Percentiles rank a stretch among this genome's conserved stretches.
These are phyloP conservation scores for Tolypocladium album DNA, from an alignment of 2,329 filamentous ascomycete genomes.

Conservation along the genomic window DNA sequence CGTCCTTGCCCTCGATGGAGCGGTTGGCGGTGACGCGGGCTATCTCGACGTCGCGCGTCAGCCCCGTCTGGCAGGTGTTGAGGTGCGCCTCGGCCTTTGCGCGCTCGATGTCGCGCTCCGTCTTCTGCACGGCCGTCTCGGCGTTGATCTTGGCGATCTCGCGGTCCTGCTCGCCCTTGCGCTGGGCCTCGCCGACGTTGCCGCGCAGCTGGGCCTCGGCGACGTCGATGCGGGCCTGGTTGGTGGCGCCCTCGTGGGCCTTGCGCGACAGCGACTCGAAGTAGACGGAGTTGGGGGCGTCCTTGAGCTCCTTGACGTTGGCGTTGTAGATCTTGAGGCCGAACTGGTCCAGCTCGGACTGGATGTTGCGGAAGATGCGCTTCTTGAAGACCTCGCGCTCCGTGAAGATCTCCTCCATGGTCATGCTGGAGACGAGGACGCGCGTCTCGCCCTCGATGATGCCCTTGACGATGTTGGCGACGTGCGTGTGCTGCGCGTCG, in stretches of 20 bases:
- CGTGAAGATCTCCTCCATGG: constrained; percentile 85
- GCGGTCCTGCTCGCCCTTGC: constrained; percentile 70
- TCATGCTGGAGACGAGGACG: constrained; percentile 75
- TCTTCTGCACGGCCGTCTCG: constrained; percentile 75
- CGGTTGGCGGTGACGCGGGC: constrained; percentile 64
- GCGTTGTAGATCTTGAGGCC: constrained; percentile 62
- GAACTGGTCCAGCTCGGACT: constrained; percentile 70
- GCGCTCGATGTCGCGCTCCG: constrained; percentile 73
- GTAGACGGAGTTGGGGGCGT: constrained; percentile 72
- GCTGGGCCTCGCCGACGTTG: constrained; percentile 67
- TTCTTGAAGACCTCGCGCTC: constrained; percentile 68
- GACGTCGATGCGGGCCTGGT: constrained; percentile 62
- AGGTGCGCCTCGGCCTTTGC: constrained; percentile 68
- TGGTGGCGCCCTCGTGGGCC: constrained; percentile 74
- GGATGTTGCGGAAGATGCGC: constrained; percentile 64
- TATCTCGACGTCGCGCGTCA: constrained; percentile 65
- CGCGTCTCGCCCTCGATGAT: constrained; percentile 85
- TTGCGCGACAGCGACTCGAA: constrained; percentile 75
- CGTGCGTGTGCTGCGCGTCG: constrained; percentile 40
- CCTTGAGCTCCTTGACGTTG: constrained; percentile 76
- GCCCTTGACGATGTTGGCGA: constrained; percentile 78
- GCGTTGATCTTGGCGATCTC: constrained; percentile 84
- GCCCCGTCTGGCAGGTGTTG: constrained; percentile 59
- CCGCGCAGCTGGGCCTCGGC: constrained; percentile 54
- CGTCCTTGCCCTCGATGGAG: constrained; percentile 63